Base-by-base conservation (phyloP, 1,284 basidiomycete species). In the Leccinum cinnamomeum region DNA sequence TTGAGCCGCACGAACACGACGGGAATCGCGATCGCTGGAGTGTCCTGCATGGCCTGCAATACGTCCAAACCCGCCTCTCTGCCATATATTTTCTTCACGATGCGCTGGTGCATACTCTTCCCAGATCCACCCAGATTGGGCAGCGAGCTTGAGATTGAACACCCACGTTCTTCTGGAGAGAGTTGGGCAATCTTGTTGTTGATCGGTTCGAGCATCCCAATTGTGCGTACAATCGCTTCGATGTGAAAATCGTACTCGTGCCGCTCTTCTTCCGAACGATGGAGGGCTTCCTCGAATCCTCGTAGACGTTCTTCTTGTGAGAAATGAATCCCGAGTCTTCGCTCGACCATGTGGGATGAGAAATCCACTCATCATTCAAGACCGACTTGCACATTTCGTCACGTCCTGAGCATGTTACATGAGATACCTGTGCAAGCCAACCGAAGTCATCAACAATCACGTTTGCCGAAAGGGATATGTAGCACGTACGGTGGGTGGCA, bases 181-280 rank as follows among this genome's bases (percentile, higher is more conserved):
- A 98, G 89, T 66, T 88, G 86, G 18, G 87, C 83, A 70, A 98
- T 95, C 75, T 97, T 94, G 74, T 89, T 89, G 71, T 91, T 91
- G 68, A 98, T 90, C 1, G 97, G 95, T 72, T 99, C 97, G 28
- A 99, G 88, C 68, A 95, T 83, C 7, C 87, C 84, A 69, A 98
- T 97, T 7, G 97, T 98, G 56, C 95, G 90, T 20, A 90, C 84
- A 70, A 98, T 94, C n/a, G 95, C 97, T 74, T 98, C 97, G 70
- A 98, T 95, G 76, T 99, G 95, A 81, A 97, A 99, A 77, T 98
- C 97, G 76, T 98, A 99, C 77, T 98, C 97, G 78, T 98, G 97
- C 10, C 97, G 88, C 76, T 99, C 97, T 75, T 99, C 97, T 73
- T 99, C 97, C 59, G 91, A 93, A 54, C 95, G 91, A 78, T 98